A percentile compares a stretch with the other conserved stretches of the same genome.
phyloP scores from a whole-genome alignment of 805 yeast genomes.

The Suhomyces sp. region DNA sequence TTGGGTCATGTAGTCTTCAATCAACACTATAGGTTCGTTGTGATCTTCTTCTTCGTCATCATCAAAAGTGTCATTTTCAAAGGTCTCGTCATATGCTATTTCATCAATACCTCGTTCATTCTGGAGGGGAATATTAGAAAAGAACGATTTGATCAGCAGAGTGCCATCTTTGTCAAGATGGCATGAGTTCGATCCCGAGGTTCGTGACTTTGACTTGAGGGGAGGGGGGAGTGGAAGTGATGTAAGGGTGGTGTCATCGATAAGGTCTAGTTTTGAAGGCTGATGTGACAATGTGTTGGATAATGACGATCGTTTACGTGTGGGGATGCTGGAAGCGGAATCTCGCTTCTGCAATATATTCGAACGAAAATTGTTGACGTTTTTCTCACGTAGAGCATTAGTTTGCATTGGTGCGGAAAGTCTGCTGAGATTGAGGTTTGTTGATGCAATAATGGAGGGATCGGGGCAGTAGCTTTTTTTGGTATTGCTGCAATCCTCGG shows the following conservation, averaged over 20 bases:
- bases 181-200: slow-evolving; percentile 4
- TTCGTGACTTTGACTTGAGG: slow-evolving; percentile 15
- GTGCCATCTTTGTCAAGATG: not conserved
- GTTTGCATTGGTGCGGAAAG: not conserved
- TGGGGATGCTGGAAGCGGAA: not conserved
- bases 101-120: not conserved
- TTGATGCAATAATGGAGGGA: slow-evolving; percentile 11
- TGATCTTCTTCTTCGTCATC: slow-evolving; percentile 20
- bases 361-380: not conserved
- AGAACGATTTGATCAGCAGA: not conserved
- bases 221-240: slow-evolving; percentile 57
- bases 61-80: slow-evolving; percentile 2
- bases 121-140: not conserved
- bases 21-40: slow-evolving; percentile 45
- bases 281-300: slow-evolving; percentile 20
- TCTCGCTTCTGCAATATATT: slow-evolving; percentile 1
- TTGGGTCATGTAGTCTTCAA: slow-evolving; percentile 55
- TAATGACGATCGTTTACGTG: not conserved
- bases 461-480: slow-evolving; percentile 5
- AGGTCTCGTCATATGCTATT: slow-evolving; percentile 8
- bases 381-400: not conserved
- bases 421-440: slow-evolving; percentile 12
- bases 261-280: slow-evolving; percentile 45
- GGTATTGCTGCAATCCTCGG: not conserved
- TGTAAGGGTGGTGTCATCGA: slow-evolving; percentile 48